Percentiles rank a stretch among this genome's conserved stretches.
phyloP scores from a whole-genome alignment of 1,284 basidiomycete genomes.

The Cryptococcus jaspeensis region DNA sequence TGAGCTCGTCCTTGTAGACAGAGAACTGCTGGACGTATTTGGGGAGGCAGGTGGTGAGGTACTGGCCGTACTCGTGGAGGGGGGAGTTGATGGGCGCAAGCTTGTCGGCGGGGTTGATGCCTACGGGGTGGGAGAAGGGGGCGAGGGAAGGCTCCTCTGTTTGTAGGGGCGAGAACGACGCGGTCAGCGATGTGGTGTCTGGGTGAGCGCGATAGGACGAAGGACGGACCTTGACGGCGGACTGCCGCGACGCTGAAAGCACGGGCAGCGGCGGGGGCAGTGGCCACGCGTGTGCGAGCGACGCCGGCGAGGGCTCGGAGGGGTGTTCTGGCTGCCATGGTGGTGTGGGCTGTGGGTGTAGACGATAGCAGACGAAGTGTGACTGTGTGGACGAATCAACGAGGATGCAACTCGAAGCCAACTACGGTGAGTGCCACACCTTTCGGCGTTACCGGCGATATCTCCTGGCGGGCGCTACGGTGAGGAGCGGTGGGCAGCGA shows the following conservation, averaged over 20 bases:
- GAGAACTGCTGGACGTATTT: conserved; percentile 97
- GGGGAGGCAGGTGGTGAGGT: conserved; percentile 83
- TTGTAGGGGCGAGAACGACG: neutral
- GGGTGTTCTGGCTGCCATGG: conserved; percentile 38
- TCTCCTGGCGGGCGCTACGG: too few relatives aligned
- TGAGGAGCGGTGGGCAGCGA: too few relatives aligned
- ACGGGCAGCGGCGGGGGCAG: conserved; percentile 20
- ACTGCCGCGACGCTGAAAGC: conserved; percentile 29
- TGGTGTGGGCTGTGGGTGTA: conserved; percentile 7
- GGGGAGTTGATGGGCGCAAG: conserved; percentile 69
- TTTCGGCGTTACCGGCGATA: neutral
- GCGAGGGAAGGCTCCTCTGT: conserved; percentile 56
- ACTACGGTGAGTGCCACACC: conserved; percentile 5
- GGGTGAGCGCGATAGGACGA: neutral
- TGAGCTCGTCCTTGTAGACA: conserved; percentile 96
- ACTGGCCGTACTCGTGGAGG: conserved; percentile 85
- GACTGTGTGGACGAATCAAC: conserved; percentile 13
- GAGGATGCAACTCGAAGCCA: neutral
- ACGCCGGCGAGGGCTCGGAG: conserved; percentile 25
- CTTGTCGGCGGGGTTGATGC: conserved; percentile 74
- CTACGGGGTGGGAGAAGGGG: conserved; percentile 82
- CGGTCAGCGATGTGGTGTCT: neutral
- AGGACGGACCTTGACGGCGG: conserved; percentile 28
- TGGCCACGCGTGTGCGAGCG: conserved; percentile 14
- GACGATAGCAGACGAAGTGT: neutral